Conservation (phyloP, 1,284 basidiomycete genomes). For the Tremellales sp. region DNA sequence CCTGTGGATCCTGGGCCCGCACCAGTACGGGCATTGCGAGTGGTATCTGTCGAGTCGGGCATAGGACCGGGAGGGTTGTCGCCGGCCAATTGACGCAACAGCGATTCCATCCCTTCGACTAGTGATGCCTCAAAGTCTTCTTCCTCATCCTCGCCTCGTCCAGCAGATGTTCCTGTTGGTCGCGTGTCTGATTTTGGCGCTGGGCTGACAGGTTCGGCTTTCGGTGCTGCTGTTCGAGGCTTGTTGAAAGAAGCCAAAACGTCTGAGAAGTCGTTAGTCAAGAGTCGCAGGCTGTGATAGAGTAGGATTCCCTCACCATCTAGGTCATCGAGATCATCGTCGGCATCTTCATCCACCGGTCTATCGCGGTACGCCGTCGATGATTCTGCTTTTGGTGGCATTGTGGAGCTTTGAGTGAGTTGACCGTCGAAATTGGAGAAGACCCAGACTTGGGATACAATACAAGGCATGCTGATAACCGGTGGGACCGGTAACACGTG, state of each 20-base stretch:
- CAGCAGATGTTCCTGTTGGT: slow-evolving; percentile 9
- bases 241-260: slow-evolving; percentile 44
- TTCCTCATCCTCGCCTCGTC: slow-evolving; percentile 48
- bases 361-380: slow-evolving; percentile 10
- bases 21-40: slow-evolving; percentile 2
- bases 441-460: not conserved
- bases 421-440: not conserved
- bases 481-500: too few species aligned
- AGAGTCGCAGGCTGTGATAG: not conserved
- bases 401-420: not conserved
- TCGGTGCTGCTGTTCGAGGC: slow-evolving; percentile 15
- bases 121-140: slow-evolving; percentile 66
- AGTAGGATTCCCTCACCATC: slow-evolving; percentile 29
- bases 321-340: slow-evolving; percentile 43
- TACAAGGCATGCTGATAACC: not conserved
- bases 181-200: slow-evolving; percentile 11
- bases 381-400: not conserved
- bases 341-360: slow-evolving; percentile 36
- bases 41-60: slow-evolving; percentile 11
- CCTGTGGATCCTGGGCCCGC: slow-evolving; percentile 11
- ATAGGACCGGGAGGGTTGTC: slow-evolving; percentile 45
- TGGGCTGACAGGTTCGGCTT: slow-evolving; percentile 3
- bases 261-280: slow-evolving; percentile 20
- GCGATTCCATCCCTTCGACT: slow-evolving; percentile 75
- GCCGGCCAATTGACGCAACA: slow-evolving; percentile 65